phyloP scores from a whole-genome alignment of 164 flowering plant species.

The Protea cynaroides region DNA sequence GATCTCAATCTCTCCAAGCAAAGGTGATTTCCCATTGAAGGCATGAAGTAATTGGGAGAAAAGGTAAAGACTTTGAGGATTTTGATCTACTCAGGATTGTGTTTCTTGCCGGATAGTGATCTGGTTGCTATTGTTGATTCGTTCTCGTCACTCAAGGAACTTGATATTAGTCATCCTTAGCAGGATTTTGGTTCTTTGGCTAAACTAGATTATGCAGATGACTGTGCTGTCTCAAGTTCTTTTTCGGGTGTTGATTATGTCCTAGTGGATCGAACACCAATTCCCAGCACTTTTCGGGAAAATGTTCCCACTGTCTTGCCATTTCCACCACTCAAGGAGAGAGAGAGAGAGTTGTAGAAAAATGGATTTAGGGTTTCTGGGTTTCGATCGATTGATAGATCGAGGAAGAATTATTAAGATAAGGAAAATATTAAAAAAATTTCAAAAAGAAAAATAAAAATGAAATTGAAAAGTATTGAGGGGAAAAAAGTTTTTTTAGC shows the following conservation, averaged over 20 bases:
- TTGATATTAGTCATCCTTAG: slow-evolving; percentile 48
- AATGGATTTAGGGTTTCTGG: no score
- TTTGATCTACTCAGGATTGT: slow-evolving; percentile 27
- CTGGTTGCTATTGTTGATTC: slow-evolving; percentile 27
- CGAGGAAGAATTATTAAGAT: no score
- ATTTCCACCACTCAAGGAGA: no score
- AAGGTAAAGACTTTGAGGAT: slow-evolving; percentile 26
- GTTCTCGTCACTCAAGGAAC: slow-evolving; percentile 39
- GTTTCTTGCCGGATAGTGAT: slow-evolving; percentile 23
- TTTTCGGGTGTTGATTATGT: slow-evolving; percentile 15
- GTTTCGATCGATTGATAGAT: no score
- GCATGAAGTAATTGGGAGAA: slow-evolving; percentile 23
- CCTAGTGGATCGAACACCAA: no score
- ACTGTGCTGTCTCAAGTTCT: not conserved
- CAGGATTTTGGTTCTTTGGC: not conserved
- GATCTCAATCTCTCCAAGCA: slow-evolving; percentile 40
- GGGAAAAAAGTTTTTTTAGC: no score
- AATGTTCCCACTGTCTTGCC: no score
- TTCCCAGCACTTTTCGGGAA: no score
- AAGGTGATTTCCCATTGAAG: slow-evolving; percentile 21
- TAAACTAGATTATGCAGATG: not conserved
- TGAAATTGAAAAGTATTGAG: no score
- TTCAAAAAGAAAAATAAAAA: no score
- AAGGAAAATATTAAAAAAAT: no score
- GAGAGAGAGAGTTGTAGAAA: no score